Conservation (phyloP, 495 filamentous ascomycete species). For the Annulohypoxylon bovei region DNA sequence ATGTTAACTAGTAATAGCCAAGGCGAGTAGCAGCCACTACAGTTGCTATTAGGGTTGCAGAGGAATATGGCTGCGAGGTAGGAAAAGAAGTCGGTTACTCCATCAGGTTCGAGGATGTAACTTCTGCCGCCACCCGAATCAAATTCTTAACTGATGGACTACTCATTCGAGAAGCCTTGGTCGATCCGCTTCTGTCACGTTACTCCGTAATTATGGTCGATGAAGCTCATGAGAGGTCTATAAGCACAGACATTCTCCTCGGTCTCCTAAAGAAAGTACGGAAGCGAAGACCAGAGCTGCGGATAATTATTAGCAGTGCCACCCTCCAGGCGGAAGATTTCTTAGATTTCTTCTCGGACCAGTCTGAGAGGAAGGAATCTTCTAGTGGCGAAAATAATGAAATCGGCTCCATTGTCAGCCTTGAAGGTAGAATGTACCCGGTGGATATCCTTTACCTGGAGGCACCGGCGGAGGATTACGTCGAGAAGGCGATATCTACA, state of each 20-base stretch:
- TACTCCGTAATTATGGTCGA: slow-evolving; percentile 99
- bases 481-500: slow-evolving; percentile 85
- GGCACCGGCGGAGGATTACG: slow-evolving; percentile 83
- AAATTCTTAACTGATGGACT: slow-evolving; percentile 98
- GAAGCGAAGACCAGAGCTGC: slow-evolving; percentile 80
- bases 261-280: slow-evolving; percentile 95
- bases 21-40: slow-evolving; percentile 93
- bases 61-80: slow-evolving; percentile 89
- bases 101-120: slow-evolving; percentile 95
- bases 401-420: slow-evolving; percentile 79
- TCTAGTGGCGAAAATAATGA: slow-evolving; percentile 51
- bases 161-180: slow-evolving; percentile 90
- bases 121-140: slow-evolving; percentile 86
- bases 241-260: slow-evolving; percentile 93
- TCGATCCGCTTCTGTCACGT: slow-evolving; percentile 89
- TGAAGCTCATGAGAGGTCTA: slow-evolving; percentile 94
- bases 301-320: slow-evolving; percentile 93
- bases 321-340: slow-evolving; percentile 94
- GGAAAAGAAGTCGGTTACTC: slow-evolving; percentile 97
- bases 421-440: slow-evolving; percentile 92
- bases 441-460: slow-evolving; percentile 91
- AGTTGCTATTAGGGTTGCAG: slow-evolving; percentile 88
- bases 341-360: slow-evolving; percentile 76
- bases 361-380: slow-evolving; percentile 55
- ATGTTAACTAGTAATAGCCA: slow-evolving; percentile 65